Evolutionary conservation across 495 filamentous ascomycete genomes (phyloP), one percentile per base, ranked within the genome.

Genomic region (Echria macrotheca): DNA sequence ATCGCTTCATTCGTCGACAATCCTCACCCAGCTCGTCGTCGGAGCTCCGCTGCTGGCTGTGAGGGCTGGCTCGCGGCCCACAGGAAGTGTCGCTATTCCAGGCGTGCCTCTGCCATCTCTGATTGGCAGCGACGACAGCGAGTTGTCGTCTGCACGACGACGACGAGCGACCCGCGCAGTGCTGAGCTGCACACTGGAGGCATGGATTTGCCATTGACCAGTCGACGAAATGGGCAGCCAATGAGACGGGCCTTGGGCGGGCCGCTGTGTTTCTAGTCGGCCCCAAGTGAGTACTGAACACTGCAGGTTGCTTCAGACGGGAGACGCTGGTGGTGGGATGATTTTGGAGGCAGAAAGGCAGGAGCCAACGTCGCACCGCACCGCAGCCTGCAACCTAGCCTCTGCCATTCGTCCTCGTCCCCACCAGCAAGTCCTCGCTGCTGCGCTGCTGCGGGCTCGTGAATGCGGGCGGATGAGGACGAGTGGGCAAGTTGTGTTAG

Each of bases 181-280:
- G 21, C 11, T 23, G 32, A 52, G 43, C 40, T 47, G 40, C 51
- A 44, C 44, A 35, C 36, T 50, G 36, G 22, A 32, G 39, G 9
- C 18, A 23, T 11, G 38, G 42, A 50, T 38, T 52, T 51, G 48
- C 38, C 51, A 53, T 52, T 38, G 43, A 35, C 53, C 47, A 47
- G 44, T 47, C 47, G n/a, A 37, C 24, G 23, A 41, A 17, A 53
- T 31, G 44, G 40, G 31, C 47, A 57, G 48, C 59, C 59, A 62
- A 59, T 61, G 44, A 54, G 39, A 47, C 41, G 33, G 40, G 40
- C 32, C 50, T 51, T 28, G 32, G 33, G 48, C 28, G 51, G 44
- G 33, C 39, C 29, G 44, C 38, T 35, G 49, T n/a, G n/a, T 50
- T 55, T 42, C 49, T 51, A 38, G 51, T 53, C 50, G 47, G 47